Evolutionary conservation across 768 basidiomycete species (phyloP), one percentile per base, ranked within the genome.

Genomic region (Boletus bicolor): DNA sequence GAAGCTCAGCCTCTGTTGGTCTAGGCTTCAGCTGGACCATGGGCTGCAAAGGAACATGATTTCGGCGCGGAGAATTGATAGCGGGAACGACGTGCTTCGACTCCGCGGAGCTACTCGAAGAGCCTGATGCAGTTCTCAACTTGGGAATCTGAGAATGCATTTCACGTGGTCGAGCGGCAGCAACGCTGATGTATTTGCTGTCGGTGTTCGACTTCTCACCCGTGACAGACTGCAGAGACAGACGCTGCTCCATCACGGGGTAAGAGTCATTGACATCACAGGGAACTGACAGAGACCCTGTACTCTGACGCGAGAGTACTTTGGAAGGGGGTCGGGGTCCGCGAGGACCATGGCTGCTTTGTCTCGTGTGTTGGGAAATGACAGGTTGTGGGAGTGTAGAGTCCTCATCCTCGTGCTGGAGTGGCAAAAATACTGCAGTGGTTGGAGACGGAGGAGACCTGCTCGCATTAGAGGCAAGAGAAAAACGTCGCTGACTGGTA

Each of bases 281-380:
- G 4, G 47, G 53, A 44, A 51, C 39, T 35, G 51, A 56, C n/a
- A 47, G 6, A 58, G 58, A 14, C 46, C 57, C 57, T 59, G 56
- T 60, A 38, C 73, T 75, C 17, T 68, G 60, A 44, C 72, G 74
- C 7, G 62, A 61, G 55, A 64, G 57, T 71, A 73, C 62, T 68
- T 64, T 61, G 6, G 73, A 68, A 24, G 66, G 74, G 8, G 67
- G 56, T 24, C 77, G 76, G 17, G 81, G 76, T 3, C 80, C 80
- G 30, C 75, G 72, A 43, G 76, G 77, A 49, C 77, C 71, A 36
- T 76, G 74, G 51, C 64, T 72, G 17, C 64, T 63, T 32, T 68
- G 64, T 45, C 56, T 62, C 9, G 58, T 61, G 37, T 59, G 38
- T 36, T 65, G 58, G 3, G 49, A 44, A 12, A 48, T 8, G 34